These are phyloP conservation scores for Akanthomyces lecanii DNA, from an alignment of 2,329 filamentous ascomycete genomes.

Conservation along the genomic window DNA sequence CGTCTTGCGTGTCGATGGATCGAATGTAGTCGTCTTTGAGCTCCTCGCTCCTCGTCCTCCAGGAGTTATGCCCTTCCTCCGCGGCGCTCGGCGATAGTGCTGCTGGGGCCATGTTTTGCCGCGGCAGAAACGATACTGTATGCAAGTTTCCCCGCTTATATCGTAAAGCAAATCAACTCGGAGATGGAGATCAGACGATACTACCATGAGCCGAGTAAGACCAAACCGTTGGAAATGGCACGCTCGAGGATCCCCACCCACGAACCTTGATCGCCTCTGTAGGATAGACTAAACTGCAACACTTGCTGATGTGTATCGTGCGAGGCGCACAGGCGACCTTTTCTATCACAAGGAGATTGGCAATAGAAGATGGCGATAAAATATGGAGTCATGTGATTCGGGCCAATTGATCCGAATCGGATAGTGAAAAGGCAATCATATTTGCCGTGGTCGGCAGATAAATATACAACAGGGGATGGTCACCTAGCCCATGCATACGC, in stretches of 20 bases:
- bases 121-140: neutral
- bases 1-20: conserved; percentile 1
- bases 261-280: neutral
- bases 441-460: conserved; percentile 6
- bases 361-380: neutral
- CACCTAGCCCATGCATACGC: conserved; percentile 1
- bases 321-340: neutral
- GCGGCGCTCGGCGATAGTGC: neutral
- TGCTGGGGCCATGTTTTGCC: conserved; percentile 1
- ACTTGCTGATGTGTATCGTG: neutral
- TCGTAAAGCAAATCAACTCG: neutral
- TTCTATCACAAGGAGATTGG: neutral
- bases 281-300: neutral
- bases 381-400: conserved; percentile 13
- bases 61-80: neutral
- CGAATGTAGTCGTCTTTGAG: conserved; percentile 1
- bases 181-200: conserved; percentile 4
- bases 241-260: neutral
- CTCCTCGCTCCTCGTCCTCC: neutral
- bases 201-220: neutral
- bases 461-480: neutral
- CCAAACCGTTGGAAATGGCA: neutral
- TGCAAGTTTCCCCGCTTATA: neutral
- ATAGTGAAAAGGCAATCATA: neutral
- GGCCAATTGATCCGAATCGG: neutral